Percentiles rank a stretch among this genome's conserved stretches.
Evolutionary conservation across 2,329 filamentous ascomycete genomes (phyloP).

Genomic region (Nothophaeocryptopus gaeumannii): DNA sequence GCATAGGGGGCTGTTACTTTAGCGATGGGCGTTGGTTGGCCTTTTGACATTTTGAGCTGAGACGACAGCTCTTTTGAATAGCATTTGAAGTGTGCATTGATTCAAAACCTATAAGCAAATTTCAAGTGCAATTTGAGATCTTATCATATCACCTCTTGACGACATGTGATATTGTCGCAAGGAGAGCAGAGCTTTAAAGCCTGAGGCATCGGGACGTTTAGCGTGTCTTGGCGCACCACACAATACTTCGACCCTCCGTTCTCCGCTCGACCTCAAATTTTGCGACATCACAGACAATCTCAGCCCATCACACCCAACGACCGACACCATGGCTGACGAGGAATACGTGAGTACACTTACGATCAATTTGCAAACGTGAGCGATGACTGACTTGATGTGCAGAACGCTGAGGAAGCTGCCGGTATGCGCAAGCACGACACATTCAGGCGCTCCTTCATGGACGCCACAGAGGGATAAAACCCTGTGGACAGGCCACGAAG

Average conservation of each 20-base stretch:
- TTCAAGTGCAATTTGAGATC: too few relatives aligned
- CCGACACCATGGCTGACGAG: slow-evolving; percentile 72
- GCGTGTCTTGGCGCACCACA: slow-evolving; percentile 3
- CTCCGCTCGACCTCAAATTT: neutral
- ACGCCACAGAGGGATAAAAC: slow-evolving; percentile 36
- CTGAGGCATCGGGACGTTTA: neutral
- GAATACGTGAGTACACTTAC: slow-evolving; percentile 73
- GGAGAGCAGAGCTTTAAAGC: too few relatives aligned
- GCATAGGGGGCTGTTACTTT: slow-evolving; percentile 2
- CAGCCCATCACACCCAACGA: slow-evolving; percentile 38
- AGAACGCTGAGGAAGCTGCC: slow-evolving; percentile 97
- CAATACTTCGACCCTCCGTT: slow-evolving; percentile 7
- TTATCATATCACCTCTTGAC: too few relatives aligned
- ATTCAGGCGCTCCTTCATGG: slow-evolving; percentile 27
- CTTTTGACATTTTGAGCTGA: too few relatives aligned
- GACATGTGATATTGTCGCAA: too few relatives aligned
- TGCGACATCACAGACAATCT: slow-evolving; percentile 28
- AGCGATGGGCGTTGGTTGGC: too few relatives aligned
- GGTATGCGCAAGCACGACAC: slow-evolving; percentile 48
- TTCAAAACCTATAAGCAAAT: too few relatives aligned
- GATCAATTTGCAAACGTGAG: neutral
- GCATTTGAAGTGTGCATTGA: too few relatives aligned
- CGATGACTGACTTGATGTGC: slow-evolving; percentile 29
- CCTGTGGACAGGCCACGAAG: slow-evolving; percentile 43
- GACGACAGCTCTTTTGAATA: too few relatives aligned